Evolutionary conservation across 768 basidiomycete genomes (phyloP).

Genomic region (Boletus patriciae): DNA sequence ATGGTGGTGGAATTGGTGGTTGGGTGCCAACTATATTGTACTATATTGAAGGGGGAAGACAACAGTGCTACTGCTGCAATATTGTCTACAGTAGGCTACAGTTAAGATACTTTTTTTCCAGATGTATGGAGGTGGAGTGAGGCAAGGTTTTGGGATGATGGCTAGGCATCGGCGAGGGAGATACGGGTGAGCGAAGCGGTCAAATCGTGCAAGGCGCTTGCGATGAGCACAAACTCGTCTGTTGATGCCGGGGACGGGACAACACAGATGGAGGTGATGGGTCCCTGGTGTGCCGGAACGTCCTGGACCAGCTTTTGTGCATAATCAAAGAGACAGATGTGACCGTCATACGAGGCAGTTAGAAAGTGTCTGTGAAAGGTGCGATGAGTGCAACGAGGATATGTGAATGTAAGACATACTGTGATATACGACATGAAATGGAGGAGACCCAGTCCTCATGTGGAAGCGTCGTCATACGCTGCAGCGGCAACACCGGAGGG

Average conservation of each 20-base stretch:
- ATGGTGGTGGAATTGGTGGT: too few relatives aligned
- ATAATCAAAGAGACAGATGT: conserved; percentile 71
- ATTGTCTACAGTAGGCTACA: too few relatives aligned
- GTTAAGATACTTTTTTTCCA: too few relatives aligned
- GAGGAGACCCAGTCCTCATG: conserved; percentile 87
- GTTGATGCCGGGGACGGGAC: conserved; percentile 40
- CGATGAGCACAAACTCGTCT: conserved; percentile 44
- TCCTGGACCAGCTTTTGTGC: conserved; percentile 56
- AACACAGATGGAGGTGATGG: conserved; percentile 65
- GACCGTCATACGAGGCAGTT: conserved; percentile 80
- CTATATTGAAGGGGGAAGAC: too few relatives aligned
- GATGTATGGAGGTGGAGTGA: conserved; percentile 86
- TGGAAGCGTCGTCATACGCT: conserved; percentile 73
- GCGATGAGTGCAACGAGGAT: neutral
- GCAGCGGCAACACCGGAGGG: conserved; percentile 83
- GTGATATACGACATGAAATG: conserved; percentile 26
- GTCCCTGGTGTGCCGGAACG: conserved; percentile 55
- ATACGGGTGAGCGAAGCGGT: conserved; percentile 56
- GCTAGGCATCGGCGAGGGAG: conserved; percentile 8
- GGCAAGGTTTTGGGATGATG: conserved; percentile 38
- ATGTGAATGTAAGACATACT: conserved; percentile 7
- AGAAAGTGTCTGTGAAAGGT: conserved; percentile 55
- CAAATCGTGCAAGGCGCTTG: conserved; percentile 78
- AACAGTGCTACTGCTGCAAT: too few relatives aligned
- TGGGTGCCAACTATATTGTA: too few relatives aligned